phyloP scores from a whole-genome alignment of 2,329 filamentous ascomycete genomes.

The Capronia epimyces region DNA sequence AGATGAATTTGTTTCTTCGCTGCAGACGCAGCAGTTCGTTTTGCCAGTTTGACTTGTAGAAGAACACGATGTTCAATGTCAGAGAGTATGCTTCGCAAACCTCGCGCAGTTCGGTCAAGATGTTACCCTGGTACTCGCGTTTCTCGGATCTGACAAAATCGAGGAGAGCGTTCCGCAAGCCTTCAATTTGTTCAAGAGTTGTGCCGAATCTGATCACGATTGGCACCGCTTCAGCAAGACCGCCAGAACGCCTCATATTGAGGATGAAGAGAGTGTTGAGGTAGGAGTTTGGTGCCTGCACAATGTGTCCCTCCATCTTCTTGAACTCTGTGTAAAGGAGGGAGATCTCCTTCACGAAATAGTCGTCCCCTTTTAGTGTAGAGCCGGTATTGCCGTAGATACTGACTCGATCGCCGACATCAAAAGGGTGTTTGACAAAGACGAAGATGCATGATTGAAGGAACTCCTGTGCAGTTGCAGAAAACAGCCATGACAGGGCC shows the following conservation, averaged over 20 bases:
- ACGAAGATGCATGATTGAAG: constrained; percentile 91
- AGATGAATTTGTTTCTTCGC: constrained; percentile 90
- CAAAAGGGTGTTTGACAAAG: constrained; percentile 95
- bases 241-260: constrained; percentile 85
- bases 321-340: constrained; percentile 95
- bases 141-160: constrained; percentile 81
- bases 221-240: constrained; percentile 77
- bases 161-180: constrained; percentile 70
- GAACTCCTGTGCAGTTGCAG: constrained; percentile 89
- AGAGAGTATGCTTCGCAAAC: constrained; percentile 80
- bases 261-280: constrained; percentile 91
- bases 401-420: constrained; percentile 87
- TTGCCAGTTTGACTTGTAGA: constrained; percentile 96
- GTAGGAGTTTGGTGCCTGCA: constrained; percentile 91
- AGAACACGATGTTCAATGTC: constrained; percentile 88
- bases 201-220: constrained; percentile 87
- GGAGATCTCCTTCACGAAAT: constrained; percentile 91
- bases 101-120: constrained; percentile 75
- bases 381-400: constrained; percentile 85
- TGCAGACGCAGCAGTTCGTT: constrained; percentile 87
- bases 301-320: constrained; percentile 95
- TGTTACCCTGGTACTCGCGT: constrained; percentile 80
- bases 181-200: constrained; percentile 72
- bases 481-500: constrained; percentile 86
- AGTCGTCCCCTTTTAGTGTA: constrained; percentile 76